A percentile compares a stretch with the other conserved stretches of the same genome.
Conservation (phyloP, 2,329 filamentous ascomycete genomes). For the Ilyonectria sp. region DNA sequence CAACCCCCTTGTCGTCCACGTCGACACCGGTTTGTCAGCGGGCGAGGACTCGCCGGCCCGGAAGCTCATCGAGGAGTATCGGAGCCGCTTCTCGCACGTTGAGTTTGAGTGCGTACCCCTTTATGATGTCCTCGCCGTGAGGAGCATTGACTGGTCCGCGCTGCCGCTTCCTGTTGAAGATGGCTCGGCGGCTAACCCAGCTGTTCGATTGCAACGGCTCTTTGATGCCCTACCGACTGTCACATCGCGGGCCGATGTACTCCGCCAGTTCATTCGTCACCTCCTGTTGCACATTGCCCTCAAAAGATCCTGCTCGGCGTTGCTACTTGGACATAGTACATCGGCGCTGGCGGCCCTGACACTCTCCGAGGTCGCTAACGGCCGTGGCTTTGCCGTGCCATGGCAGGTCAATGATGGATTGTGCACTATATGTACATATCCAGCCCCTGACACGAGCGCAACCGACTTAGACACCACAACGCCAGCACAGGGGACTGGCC, state of each 20-base stretch:
- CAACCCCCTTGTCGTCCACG: constrained; percentile 73
- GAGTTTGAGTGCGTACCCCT: constrained; percentile 75
- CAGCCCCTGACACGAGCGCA: constrained; percentile 40
- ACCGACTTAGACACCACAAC: not conserved
- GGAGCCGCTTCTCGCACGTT: constrained; percentile 76
- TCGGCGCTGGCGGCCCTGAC: constrained; percentile 90
- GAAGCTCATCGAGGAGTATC: constrained; percentile 67
- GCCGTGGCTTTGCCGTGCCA: constrained; percentile 86
- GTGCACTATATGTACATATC: constrained; percentile 54
- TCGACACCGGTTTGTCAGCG: constrained; percentile 60
- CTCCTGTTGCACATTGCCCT: constrained; percentile 78
- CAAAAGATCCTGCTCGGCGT: constrained; percentile 72
- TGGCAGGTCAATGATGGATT: constrained; percentile 86
- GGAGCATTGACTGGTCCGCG: constrained; percentile 68
- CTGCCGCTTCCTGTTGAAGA: constrained; percentile 52
- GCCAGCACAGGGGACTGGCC: constrained; percentile 29
- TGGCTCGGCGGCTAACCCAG: constrained; percentile 37
- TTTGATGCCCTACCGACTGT: constrained; percentile 77
- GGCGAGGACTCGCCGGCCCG: constrained; percentile 52
- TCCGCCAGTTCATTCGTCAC: constrained; percentile 78
- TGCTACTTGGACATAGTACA: constrained; percentile 89
- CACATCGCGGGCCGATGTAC: constrained; percentile 82
- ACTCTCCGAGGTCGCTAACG: constrained; percentile 90
- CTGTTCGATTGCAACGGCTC: constrained; percentile 66
- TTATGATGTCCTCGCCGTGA: constrained; percentile 70